Evolutionary conservation across 192 early-diverging fungal species (phyloP).

Genomic region (Rhizophagus clarus): DNA sequence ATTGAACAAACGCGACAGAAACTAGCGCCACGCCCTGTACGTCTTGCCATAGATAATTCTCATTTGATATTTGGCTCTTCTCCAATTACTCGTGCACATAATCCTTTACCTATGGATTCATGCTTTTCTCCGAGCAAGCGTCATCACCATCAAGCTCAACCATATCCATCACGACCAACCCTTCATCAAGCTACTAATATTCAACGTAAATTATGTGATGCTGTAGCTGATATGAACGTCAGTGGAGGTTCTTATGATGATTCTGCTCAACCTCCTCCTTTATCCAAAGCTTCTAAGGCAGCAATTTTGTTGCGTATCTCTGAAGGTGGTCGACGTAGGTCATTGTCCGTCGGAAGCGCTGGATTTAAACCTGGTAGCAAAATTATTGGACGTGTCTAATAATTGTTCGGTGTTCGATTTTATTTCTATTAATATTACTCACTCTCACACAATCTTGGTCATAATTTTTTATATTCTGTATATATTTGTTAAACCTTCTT

Average conservation of each 20-base stretch:
- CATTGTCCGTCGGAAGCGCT: constrained; percentile 17
- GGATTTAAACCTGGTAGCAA: constrained; percentile 16
- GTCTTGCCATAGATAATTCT: constrained; percentile 6
- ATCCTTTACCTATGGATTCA: constrained; percentile 23
- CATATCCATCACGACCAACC: not conserved
- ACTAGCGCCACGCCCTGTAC: not conserved
- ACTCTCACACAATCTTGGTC: not conserved
- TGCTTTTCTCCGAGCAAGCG: constrained; percentile 21
- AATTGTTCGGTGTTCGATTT: not conserved
- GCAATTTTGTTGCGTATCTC: constrained; percentile 21
- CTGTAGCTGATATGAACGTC: not conserved
- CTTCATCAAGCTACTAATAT: constrained; percentile 21
- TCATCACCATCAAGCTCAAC: constrained; percentile 19
- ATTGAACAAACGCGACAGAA: not conserved
- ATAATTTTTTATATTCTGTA: not conserved
- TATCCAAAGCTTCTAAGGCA: constrained; percentile 21
- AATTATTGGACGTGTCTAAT: constrained; percentile 3
- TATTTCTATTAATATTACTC: constrained; percentile 2
- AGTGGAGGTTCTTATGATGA: not conserved
- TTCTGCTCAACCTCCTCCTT: not conserved
- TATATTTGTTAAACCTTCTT: not conserved
- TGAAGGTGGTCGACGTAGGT: constrained; percentile 22
- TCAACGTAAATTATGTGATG: constrained; percentile 3
- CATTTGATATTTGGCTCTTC: constrained; percentile 28
- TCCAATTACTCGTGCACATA: constrained; percentile 30